Evolutionary conservation across 768 basidiomycete genomes (phyloP).

Genomic region (Mycena crocata): DNA sequence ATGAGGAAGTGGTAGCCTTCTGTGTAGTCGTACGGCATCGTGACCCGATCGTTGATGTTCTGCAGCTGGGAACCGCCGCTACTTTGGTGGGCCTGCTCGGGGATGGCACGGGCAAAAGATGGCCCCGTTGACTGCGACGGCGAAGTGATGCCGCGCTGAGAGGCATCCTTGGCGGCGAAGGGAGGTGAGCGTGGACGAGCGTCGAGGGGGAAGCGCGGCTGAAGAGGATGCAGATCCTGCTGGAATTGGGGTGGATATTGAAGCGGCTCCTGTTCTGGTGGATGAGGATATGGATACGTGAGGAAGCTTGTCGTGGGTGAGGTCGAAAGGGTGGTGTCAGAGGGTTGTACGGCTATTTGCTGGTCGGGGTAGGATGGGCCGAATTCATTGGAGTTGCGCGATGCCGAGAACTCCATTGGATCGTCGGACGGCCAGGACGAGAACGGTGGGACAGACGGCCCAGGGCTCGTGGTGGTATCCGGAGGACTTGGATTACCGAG

Average conservation of each 20-base stretch:
- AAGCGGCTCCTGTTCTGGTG: slow-evolving; percentile 38
- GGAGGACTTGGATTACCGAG: slow-evolving; percentile 80
- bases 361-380: slow-evolving; percentile 38
- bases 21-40: slow-evolving; percentile 91
- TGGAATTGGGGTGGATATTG: slow-evolving; percentile 41
- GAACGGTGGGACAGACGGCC: slow-evolving; percentile 55
- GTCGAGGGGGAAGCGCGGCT: slow-evolving; percentile 66
- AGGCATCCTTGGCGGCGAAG: slow-evolving; percentile 41
- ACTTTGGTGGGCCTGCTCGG: slow-evolving; percentile 12
- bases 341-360: slow-evolving; percentile 51
- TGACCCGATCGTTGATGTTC: slow-evolving; percentile 74
- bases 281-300: slow-evolving; percentile 57
- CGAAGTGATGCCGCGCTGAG: slow-evolving; percentile 40
- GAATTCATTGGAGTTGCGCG: slow-evolving; percentile 24
- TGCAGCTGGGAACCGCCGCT: slow-evolving; percentile 54
- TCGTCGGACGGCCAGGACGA: slow-evolving; percentile 57
- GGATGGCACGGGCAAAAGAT: neutral
- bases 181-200: slow-evolving; percentile 54
- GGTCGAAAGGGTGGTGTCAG: slow-evolving; percentile 46
- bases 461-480: slow-evolving; percentile 52
- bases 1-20: slow-evolving; percentile 97
- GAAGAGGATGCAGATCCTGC: slow-evolving; percentile 55
- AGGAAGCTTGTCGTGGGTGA: slow-evolving; percentile 56
- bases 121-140: slow-evolving; percentile 39
- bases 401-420: slow-evolving; percentile 29